Percentiles rank a stretch among this genome's conserved stretches.
phyloP scores from a whole-genome alignment of 345 rosid genomes.

The Eucalyptus erythrocorys region DNA sequence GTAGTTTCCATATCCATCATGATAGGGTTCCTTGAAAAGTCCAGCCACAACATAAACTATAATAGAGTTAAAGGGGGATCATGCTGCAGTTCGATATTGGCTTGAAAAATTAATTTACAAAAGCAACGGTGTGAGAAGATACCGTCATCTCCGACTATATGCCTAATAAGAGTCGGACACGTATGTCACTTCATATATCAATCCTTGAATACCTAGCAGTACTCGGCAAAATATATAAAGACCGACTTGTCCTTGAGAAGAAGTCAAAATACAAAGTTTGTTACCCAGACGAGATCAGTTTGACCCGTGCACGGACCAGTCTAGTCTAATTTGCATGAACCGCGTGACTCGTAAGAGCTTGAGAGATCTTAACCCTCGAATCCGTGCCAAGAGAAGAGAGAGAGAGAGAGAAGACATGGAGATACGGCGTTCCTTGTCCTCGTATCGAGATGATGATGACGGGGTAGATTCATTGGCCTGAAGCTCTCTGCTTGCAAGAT shows the following conservation, averaged over 20 bases:
- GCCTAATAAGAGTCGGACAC: background rate
- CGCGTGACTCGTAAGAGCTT: background rate
- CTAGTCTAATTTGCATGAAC: background rate
- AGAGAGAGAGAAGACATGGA: background rate
- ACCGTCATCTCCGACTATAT: background rate
- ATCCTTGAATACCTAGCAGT: background rate
- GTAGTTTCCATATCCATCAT: background rate
- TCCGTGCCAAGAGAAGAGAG: background rate
- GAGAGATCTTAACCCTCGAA: background rate
- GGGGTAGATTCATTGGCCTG: background rate
- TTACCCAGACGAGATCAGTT: background rate
- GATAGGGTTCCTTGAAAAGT: background rate
- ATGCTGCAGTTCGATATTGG: background rate
- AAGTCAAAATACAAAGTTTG: background rate
- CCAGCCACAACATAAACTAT: background rate
- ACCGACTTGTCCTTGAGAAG: background rate
- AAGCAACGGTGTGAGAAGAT: background rate
- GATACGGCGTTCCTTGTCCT: background rate
- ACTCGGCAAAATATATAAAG: background rate
- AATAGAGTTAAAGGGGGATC: background rate
- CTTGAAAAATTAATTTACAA: background rate
- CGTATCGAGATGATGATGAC: background rate
- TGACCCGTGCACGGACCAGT: background rate
- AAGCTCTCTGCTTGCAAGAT: background rate
- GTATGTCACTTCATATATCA: background rate